A percentile compares a stretch with the other conserved stretches of the same genome.
phyloP scores from a whole-genome alignment of 768 basidiomycete species.

The Crepidotus variabilis region DNA sequence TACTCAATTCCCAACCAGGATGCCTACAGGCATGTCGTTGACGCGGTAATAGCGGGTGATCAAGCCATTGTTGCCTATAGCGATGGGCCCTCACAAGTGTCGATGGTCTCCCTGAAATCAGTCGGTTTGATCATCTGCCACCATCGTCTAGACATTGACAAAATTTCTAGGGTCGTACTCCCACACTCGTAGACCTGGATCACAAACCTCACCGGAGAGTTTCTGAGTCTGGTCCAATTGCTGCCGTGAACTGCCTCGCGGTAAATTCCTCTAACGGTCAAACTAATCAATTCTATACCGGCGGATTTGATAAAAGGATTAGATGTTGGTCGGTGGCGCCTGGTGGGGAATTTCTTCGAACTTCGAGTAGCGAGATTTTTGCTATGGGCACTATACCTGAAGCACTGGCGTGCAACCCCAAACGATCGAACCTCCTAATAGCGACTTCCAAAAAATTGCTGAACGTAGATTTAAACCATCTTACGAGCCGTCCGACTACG shows the following conservation, averaged over 20 bases:
- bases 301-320: constrained; percentile 42
- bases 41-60: constrained; percentile 40
- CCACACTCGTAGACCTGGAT: constrained; percentile 26
- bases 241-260: constrained; percentile 38
- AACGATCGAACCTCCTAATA: constrained; percentile 26
- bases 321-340: constrained; percentile 35
- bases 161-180: constrained; percentile 19
- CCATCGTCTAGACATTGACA: background rate
- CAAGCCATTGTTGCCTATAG: constrained; percentile 41
- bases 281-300: constrained; percentile 38
- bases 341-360: constrained; percentile 13
- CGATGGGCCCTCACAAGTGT: constrained; percentile 37
- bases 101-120: constrained; percentile 30
- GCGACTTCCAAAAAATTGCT: constrained; percentile 30
- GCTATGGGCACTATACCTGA: constrained; percentile 22
- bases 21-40: constrained; percentile 37
- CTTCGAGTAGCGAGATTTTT: constrained; percentile 14
- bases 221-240: constrained; percentile 2
- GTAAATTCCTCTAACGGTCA: constrained; percentile 23
- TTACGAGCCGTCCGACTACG: constrained; percentile 19
- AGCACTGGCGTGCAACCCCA: constrained; percentile 36
- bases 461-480: constrained; percentile 34
- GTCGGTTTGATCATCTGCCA: constrained; percentile 10
- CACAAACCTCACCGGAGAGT: constrained; percentile 24
- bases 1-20: constrained; percentile 35